These are phyloP conservation scores for Globisporangium perplexum DNA, from an alignment of 352 stramenopile species.

Conservation along the genomic window DNA sequence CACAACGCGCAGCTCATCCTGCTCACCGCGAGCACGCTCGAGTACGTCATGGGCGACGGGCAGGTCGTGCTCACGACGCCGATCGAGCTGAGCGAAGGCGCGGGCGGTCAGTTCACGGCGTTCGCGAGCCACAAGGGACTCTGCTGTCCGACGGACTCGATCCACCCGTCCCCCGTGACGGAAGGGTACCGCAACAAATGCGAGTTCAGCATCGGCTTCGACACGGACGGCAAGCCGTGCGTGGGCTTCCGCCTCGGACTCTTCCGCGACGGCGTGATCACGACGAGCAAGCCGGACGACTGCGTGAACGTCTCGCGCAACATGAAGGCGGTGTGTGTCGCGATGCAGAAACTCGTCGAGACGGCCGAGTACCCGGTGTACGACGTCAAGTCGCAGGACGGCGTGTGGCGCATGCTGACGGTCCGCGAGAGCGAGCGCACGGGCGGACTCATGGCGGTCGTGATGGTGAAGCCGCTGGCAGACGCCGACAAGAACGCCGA, in stretches of 20 bases:
- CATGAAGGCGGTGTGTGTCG: slow-evolving; percentile 78
- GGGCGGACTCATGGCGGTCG: slow-evolving; percentile 68
- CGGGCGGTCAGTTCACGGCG: slow-evolving; percentile 25
- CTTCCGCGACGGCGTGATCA: slow-evolving; percentile 73
- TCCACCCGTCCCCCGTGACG: slow-evolving; percentile 75
- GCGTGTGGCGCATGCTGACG: slow-evolving; percentile 76
- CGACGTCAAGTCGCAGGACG: slow-evolving; percentile 55
- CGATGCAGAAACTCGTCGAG: slow-evolving; percentile 60
- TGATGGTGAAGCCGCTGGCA: slow-evolving; percentile 59
- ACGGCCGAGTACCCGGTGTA: slow-evolving; percentile 60
- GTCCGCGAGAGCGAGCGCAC: slow-evolving; percentile 65
- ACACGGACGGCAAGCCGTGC: slow-evolving; percentile 64
- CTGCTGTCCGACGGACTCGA: slow-evolving; percentile 83
- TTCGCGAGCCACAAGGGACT: slow-evolving; percentile 82
- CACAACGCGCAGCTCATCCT: slow-evolving; percentile 75
- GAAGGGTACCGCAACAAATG: slow-evolving; percentile 97
- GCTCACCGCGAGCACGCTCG: slow-evolving; percentile 31
- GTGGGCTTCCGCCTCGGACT: slow-evolving; percentile 85
- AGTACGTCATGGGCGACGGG: slow-evolving; percentile 32
- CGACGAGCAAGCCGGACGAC: slow-evolving; percentile 57
- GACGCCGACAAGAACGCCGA: slow-evolving; percentile 28
- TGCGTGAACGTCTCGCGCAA: slow-evolving; percentile 73
- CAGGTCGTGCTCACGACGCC: slow-evolving; percentile 28
- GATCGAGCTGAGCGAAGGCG: slow-evolving; percentile 16
- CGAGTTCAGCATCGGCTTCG: slow-evolving; percentile 94